phyloP scores from a whole-genome alignment of 495 filamentous ascomycete species.

The Sordaria brevicollis region DNA sequence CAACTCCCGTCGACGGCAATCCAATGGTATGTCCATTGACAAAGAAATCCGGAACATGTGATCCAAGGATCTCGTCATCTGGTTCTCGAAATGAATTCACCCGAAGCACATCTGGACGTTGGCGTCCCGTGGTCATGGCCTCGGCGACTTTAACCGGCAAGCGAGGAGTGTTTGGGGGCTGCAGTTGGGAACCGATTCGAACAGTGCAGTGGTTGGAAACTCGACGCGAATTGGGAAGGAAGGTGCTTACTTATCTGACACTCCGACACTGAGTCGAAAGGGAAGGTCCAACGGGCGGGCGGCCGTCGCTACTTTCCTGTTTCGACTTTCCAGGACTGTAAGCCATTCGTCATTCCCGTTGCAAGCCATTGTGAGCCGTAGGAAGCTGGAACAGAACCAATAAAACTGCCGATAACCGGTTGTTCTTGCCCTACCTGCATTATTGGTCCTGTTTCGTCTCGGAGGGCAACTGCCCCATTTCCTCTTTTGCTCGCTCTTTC shows the following conservation, averaged over 20 bases:
- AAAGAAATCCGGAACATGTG: neutral
- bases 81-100: neutral
- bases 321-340: too few relatives aligned
- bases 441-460: neutral
- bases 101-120: neutral
- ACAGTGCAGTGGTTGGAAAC: too few relatives aligned
- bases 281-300: neutral
- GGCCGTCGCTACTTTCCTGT: neutral
- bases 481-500: too few relatives aligned
- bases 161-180: neutral
- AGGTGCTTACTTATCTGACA: neutral
- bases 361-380: too few relatives aligned
- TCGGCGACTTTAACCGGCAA: neutral
- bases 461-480: too few relatives aligned
- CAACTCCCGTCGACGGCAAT: neutral
- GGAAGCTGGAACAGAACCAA: neutral
- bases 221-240: neutral
- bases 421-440: neutral
- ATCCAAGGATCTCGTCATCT: neutral
- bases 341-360: too few relatives aligned
- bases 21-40: neutral
- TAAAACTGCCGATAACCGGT: neutral
- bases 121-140: neutral
- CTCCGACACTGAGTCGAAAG: too few relatives aligned
- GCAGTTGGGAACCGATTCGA: too few relatives aligned